Percentiles rank a stretch among this genome's conserved stretches.
phyloP scores from a whole-genome alignment of 2,329 filamentous ascomycete species.

The Blastomyces gilchristii region DNA sequence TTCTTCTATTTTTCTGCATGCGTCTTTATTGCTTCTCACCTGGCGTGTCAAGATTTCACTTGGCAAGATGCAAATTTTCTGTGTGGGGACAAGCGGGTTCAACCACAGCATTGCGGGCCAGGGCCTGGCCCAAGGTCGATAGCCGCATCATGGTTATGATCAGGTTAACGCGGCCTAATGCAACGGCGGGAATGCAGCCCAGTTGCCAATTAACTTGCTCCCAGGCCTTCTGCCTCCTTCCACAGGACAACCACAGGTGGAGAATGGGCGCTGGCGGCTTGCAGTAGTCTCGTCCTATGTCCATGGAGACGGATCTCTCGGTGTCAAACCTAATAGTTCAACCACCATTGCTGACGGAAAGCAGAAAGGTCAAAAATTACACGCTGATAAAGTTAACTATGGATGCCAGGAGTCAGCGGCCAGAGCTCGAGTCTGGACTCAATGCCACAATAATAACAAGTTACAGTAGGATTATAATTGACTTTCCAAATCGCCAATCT shows the following conservation, averaged over 20 bases:
- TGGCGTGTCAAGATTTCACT: neutral
- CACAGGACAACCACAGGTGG: neutral
- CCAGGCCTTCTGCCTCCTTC: neutral
- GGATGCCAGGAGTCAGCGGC: neutral
- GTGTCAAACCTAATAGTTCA: neutral
- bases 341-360: neutral
- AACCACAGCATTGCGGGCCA: neutral
- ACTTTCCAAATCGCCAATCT: neutral
- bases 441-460: neutral
- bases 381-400: too few species aligned
- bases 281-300: conserved; percentile 6
- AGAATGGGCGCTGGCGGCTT: conserved; percentile 1
- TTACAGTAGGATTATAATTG: neutral
- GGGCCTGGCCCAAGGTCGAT: neutral
- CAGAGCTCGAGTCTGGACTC: neutral
- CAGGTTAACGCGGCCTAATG: neutral
- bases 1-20: too few species aligned
- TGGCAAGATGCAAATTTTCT: neutral
- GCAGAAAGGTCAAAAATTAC: neutral
- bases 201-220: conserved; percentile 6
- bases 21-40: neutral
- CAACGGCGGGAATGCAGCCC: conserved; percentile 7
- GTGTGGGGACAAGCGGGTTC: neutral
- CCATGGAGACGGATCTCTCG: conserved; percentile 5
- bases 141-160: too few species aligned